Percentiles rank a stretch among this genome's conserved stretches.
Evolutionary conservation across 306 rosid species (phyloP).

Genomic region (Arachis stenosperma): DNA sequence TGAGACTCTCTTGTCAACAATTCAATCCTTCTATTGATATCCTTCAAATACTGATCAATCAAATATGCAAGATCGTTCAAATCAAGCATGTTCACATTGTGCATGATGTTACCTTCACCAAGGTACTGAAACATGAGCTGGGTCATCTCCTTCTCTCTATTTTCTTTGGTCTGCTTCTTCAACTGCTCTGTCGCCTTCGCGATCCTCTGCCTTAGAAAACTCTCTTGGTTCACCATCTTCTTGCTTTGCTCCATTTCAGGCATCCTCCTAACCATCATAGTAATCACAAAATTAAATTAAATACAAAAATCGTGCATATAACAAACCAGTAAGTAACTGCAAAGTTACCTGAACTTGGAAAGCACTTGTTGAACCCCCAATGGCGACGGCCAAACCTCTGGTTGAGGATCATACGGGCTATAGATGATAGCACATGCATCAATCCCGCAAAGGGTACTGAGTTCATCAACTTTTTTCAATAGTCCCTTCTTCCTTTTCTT

Average conservation of each 20-base stretch:
- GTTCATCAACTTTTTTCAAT: conserved; percentile 52
- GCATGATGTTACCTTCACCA: conserved; percentile 44
- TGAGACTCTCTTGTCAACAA: conserved; percentile 40
- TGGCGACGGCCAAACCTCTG: conserved; percentile 57
- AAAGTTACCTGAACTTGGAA: conserved; percentile 14
- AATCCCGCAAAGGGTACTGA: conserved; percentile 55
- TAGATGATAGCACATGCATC: conserved; percentile 51
- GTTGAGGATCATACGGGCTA: conserved; percentile 53
- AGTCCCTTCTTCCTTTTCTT: conserved; percentile 58
- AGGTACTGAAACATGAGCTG: conserved; percentile 53
- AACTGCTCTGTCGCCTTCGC: conserved; percentile 45
- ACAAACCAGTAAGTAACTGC: no score
- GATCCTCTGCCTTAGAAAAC: conserved; percentile 49
- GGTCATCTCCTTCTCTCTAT: conserved; percentile 49
- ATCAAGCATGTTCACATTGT: conserved; percentile 46
- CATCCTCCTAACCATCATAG: conserved; percentile 30
- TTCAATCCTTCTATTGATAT: conserved; percentile 47
- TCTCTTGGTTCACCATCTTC: conserved; percentile 56
- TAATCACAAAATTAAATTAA: no score
- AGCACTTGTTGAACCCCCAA: conserved; percentile 43
- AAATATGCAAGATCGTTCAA: conserved; percentile 50
- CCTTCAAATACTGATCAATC: conserved; percentile 52
- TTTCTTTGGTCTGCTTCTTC: conserved; percentile 49
- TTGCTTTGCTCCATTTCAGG: conserved; percentile 53
- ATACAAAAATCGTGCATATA: no score